Percentiles rank a stretch among this genome's conserved stretches.
Conservation (phyloP, 225 moss, liverwort and hornwort species). For the Lunularia cruciata region DNA sequence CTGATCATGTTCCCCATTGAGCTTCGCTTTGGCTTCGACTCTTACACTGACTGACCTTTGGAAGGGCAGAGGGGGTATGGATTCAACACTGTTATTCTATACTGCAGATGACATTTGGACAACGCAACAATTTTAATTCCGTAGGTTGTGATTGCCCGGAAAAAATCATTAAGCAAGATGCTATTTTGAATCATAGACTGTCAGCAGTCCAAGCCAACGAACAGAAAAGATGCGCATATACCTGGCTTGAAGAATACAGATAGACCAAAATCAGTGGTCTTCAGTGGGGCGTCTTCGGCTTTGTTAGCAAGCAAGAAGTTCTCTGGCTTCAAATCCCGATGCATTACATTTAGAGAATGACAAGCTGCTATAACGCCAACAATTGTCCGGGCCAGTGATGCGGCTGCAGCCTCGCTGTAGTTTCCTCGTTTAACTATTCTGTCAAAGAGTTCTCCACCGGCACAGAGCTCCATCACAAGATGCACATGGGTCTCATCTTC, state of each 20-base stretch:
- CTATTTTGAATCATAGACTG: too few relatives aligned
- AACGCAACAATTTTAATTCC: too few relatives aligned
- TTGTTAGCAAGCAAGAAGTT: constrained; percentile 22
- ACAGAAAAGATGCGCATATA: too few relatives aligned
- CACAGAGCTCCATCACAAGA: constrained; percentile 24
- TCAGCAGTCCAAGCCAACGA: too few relatives aligned
- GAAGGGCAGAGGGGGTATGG: too few relatives aligned
- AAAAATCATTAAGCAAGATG: too few relatives aligned
- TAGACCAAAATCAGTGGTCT: constrained; percentile 26
- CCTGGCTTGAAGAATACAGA: constrained; percentile 26
- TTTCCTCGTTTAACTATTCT: constrained; percentile 18
- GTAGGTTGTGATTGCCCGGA: too few relatives aligned
- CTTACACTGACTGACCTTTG: too few relatives aligned
- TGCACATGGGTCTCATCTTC: constrained; percentile 17
- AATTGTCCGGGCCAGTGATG: constrained; percentile 14
- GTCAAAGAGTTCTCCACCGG: constrained; percentile 21
- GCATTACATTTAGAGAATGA: constrained; percentile 21
- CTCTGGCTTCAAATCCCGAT: constrained; percentile 24
- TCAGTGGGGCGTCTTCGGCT: constrained; percentile 14
- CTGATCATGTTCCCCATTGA: too few relatives aligned
- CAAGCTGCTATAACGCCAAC: constrained; percentile 22
- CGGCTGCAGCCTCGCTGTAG: constrained; percentile 26
- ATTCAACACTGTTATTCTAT: too few relatives aligned
- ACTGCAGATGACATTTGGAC: too few relatives aligned
- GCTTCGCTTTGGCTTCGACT: too few relatives aligned